Evolutionary conservation across 2,329 filamentous ascomycete species (phyloP), one percentile per base, ranked within the genome.

Genomic region (Sphaerulina vaccinii): DNA sequence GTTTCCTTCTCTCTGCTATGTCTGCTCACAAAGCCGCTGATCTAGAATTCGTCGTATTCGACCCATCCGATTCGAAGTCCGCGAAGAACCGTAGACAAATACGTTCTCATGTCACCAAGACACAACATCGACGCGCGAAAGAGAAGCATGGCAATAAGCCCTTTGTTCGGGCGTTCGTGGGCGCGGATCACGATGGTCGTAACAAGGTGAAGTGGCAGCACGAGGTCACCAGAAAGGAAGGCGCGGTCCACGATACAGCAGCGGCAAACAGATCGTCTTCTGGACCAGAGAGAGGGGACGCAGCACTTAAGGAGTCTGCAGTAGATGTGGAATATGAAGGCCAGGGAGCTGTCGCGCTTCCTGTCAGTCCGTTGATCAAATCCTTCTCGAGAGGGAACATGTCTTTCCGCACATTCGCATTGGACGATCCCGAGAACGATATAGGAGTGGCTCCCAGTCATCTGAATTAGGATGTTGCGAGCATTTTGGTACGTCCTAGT

Each of bases 371-470:
- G 5, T 3, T 18, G 7, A 32, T 29, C 10, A 29, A n/a, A 5
- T 5, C 43, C 5, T 52, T 52, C 22, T 38, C 52, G 9, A 44
- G 33, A 7, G 52, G 52, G 13, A 24, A 32, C 3, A 52, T 49
- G 49, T 44, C 44, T 3, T 10, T 47, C 5, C 37, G 39, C 8
- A 49, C 49, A 10, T 52, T 55, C 16, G 23, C 36, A 4, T 21
- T 55, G n/a, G 33, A 52, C 15, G 52, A 55, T 39, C 18, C 49
- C 3, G 43, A 44, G 16, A 55, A 55, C 19, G 27, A 27, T 3
- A 44, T 55, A 2, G 52, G 49, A 5, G 36, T 40, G 6, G 41
- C 36, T 15, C 49, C 52, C 27, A 48, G 22, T 10, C 43, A 42
- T 16, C 38, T 55, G 6, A 16, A 27, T 9, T 39, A 41, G 16